Base-by-base conservation (phyloP, 2,329 filamentous ascomycete species). In the Cladophialophora yegresii region DNA sequence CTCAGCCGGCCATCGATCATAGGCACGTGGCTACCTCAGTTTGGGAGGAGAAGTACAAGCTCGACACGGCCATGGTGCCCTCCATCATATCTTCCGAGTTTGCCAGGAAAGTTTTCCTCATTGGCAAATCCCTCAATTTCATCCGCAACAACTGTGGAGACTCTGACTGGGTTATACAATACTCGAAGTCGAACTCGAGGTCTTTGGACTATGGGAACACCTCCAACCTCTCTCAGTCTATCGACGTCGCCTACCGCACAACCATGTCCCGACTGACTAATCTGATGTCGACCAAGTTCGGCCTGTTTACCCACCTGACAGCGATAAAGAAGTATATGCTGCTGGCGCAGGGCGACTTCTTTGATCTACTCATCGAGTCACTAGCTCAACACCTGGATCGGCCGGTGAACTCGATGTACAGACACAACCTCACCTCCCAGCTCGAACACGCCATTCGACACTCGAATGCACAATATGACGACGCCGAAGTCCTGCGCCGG, bases 111-210 rank as follows among this genome's bases (percentile, higher is more conserved):
- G 91, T 99, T 5, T 98, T 98, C 72, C 80, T 99, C 7, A 99
- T 99, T 71, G 95, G 95, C 62, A 99, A 99, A 77, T 96, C 93
- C 3, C 84, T 99, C 61, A 99, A 99, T 77, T 99, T 99, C 77
- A 97, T 99, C 75, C 89, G 95, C 26, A 93, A 97, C 77, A 93
- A 92, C 70, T 99, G 95, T 75, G 89, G 89, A 8, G 96, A 99
- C 75, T 91, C 92, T 26, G 87, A 89, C 33, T 99, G 95, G 95
- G 95, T 99, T 1, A 93, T 97, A 73, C 88, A 88, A 33, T 98
- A 99, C 78, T 96, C 93, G 30, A 96, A 96, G 74, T 89, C 88
- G 56, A 90, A 93, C 0, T 96, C 93, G 9, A 96, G 95, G 77
- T 92, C 96, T 77, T 83, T 99, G 36, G 86, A 87, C 55, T 98